Evolutionary conservation across 208 protist species (phyloP).

Genomic region (Leishmania guyanensis): DNA sequence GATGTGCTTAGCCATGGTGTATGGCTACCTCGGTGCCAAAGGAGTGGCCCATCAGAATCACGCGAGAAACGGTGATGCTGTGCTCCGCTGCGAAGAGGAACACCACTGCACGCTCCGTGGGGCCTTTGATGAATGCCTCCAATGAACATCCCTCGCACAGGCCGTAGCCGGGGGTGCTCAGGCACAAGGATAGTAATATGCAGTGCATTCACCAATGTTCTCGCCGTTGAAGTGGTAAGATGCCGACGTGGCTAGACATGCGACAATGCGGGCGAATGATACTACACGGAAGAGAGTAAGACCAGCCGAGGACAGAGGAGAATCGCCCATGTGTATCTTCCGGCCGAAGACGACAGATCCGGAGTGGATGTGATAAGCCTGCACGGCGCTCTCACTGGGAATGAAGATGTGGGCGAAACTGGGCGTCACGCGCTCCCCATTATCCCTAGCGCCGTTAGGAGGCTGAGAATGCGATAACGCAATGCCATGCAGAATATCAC

Average conservation of each 20-base stretch:
- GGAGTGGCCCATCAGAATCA: conserved; percentile 55
- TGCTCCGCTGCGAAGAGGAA: conserved; percentile 43
- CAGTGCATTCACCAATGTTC: conserved; percentile 54
- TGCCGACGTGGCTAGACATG: conserved; percentile 52
- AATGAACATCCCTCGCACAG: conserved; percentile 36
- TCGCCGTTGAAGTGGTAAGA: conserved; percentile 63
- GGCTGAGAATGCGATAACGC: neutral
- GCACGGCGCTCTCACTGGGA: conserved; percentile 38
- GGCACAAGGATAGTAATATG: conserved; percentile 51
- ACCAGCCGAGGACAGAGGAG: conserved; percentile 25
- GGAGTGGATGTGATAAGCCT: conserved; percentile 38
- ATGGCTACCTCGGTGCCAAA: conserved; percentile 47
- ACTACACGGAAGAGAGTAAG: conserved; percentile 45
- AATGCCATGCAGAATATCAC: conserved; percentile 22
- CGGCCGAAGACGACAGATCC: conserved; percentile 39
- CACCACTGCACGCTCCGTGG: conserved; percentile 47
- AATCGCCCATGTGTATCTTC: conserved; percentile 23
- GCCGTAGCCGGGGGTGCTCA: conserved; percentile 51
- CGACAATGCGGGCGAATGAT: conserved; percentile 42
- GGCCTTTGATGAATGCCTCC: conserved; percentile 42
- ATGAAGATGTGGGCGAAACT: conserved; percentile 48
- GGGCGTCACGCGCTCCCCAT: conserved; percentile 10
- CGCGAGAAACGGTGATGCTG: conserved; percentile 39
- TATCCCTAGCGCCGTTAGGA: neutral
- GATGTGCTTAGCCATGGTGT: conserved; percentile 39